Conservation (phyloP, 2,329 filamentous ascomycete species). For the Trichophyton benhamiae region DNA sequence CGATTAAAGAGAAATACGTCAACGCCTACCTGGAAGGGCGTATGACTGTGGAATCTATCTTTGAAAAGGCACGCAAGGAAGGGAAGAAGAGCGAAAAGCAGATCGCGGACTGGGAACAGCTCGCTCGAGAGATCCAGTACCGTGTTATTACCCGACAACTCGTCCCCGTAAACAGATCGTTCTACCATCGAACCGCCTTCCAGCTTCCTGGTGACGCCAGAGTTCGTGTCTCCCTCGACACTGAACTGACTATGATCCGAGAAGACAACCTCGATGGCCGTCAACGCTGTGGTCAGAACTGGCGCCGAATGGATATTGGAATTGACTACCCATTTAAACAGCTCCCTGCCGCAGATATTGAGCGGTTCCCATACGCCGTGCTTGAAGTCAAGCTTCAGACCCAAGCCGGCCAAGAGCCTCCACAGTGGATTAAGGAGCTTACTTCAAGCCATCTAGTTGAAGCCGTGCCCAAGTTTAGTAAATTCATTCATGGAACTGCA, state of each 20-base stretch:
- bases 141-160: conserved; percentile 78
- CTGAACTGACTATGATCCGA: conserved; percentile 84
- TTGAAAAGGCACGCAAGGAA: conserved; percentile 91
- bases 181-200: conserved; percentile 97
- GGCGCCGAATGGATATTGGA: conserved; percentile 93
- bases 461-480: conserved; percentile 98
- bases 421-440: conserved; percentile 90
- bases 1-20: conserved; percentile 93
- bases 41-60: conserved; percentile 74
- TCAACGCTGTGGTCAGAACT: conserved; percentile 68
- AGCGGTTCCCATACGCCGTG: conserved; percentile 89
- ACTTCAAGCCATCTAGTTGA: conserved; percentile 91
- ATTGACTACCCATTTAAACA: conserved; percentile 92
- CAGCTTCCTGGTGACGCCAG: conserved; percentile 92
- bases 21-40: conserved; percentile 80
- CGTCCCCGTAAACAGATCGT: conserved; percentile 80
- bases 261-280: conserved; percentile 88
- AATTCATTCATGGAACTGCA: conserved; percentile 93
- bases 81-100: conserved; percentile 87
- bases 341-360: conserved; percentile 69
- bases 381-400: conserved; percentile 97
- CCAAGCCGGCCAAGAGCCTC: conserved; percentile 84
- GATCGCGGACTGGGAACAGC: conserved; percentile 75
- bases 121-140: conserved; percentile 89
- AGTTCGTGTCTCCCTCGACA: conserved; percentile 92